These are phyloP conservation scores for Tilletia walkeri DNA, from an alignment of 1,284 basidiomycete genomes.

Conservation along the genomic window DNA sequence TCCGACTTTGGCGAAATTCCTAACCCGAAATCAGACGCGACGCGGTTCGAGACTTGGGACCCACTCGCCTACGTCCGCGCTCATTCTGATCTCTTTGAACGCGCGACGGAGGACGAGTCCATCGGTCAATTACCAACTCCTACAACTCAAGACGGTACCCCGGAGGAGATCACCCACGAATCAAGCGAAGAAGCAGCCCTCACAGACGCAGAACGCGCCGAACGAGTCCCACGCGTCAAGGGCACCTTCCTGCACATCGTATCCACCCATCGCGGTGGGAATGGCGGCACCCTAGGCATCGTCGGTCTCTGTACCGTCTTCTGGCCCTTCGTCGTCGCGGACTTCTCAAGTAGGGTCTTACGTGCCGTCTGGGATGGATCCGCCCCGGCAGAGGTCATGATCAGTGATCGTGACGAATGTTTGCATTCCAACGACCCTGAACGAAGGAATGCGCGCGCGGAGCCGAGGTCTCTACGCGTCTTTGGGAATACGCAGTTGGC, in stretches of 20 bases:
- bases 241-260: slow-evolving; percentile 29
- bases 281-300: slow-evolving; percentile 29
- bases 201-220: slow-evolving; percentile 1
- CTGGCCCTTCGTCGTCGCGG: slow-evolving; percentile 35
- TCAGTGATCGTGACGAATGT: slow-evolving; percentile 8
- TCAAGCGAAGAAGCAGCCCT: background rate
- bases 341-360: slow-evolving; percentile 32
- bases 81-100: background rate
- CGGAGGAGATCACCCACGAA: slow-evolving; percentile 9
- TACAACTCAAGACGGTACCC: background rate
- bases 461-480: background rate
- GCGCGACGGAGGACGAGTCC: slow-evolving; percentile 9
- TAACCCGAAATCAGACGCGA: background rate
- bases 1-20: background rate
- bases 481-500: slow-evolving; percentile 14
- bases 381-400: slow-evolving; percentile 21
- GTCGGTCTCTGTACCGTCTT: slow-evolving; percentile 33
- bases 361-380: slow-evolving; percentile 33
- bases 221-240: slow-evolving; percentile 25
- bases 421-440: slow-evolving; percentile 8
- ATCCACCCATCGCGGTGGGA: slow-evolving; percentile 15
- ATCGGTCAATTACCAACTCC: background rate
- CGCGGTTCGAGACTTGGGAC: background rate
- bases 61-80: background rate
- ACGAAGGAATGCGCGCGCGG: background rate